Conservation (phyloP, 2,329 filamentous ascomycete species). For the Albifimbria verrucaria region DNA sequence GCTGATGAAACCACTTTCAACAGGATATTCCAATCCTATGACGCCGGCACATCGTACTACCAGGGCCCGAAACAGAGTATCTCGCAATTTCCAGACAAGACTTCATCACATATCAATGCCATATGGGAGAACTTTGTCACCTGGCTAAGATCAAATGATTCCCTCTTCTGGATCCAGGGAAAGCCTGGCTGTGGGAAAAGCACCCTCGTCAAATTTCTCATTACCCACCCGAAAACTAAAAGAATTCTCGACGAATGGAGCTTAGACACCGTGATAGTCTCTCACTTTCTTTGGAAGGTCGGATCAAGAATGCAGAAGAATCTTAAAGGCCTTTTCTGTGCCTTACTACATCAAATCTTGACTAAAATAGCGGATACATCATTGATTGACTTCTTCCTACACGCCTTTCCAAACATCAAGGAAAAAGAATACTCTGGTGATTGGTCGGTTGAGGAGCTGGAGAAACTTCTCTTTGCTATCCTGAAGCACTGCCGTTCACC, state of each 20-base stretch:
- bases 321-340: conserved; percentile 18
- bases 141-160: neutral
- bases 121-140: neutral
- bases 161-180: neutral
- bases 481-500: neutral
- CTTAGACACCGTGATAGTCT: conserved; percentile 6
- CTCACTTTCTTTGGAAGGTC: conserved; percentile 27
- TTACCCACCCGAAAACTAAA: conserved; percentile 9
- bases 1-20: neutral
- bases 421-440: conserved; percentile 4
- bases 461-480: neutral
- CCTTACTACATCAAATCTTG: conserved; percentile 18
- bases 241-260: conserved; percentile 16
- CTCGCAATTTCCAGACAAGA: neutral
- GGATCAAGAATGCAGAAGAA: conserved; percentile 21
- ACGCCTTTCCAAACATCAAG: neutral
- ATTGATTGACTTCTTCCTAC: neutral
- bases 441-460: conserved; percentile 9
- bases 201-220: conserved; percentile 8
- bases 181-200: neutral
- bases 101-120: neutral
- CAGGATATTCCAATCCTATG: neutral
- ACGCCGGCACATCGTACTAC: neutral
- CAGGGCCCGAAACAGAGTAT: neutral
- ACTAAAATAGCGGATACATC: neutral